Base-by-base conservation (phyloP, 2,329 filamentous ascomycete species). In the Emmonsiellopsis sp. region DNA sequence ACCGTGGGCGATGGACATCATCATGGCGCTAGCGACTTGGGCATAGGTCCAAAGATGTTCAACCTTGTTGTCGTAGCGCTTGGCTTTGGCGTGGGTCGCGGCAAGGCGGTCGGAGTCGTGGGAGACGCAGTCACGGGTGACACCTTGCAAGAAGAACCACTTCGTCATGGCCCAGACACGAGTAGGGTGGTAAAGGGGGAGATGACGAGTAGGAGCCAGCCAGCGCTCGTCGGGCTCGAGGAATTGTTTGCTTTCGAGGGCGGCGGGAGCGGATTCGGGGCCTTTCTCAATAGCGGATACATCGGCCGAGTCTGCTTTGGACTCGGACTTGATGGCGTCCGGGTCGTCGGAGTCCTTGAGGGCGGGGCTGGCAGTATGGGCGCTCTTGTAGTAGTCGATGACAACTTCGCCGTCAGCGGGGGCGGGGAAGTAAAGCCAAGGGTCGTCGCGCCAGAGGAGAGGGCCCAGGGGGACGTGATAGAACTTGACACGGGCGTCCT, bases 1-100 rank as follows among this genome's bases (percentile, higher is more conserved):
- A n/a, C 72, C 72, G 61, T 74, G 72, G 2, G 70, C 68, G 53
- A 74, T 71, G 17, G 69, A 72, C 63, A 71, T 67, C 58, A 71
- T 68, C 57, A 71, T 69, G 40, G 71, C 70, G 5, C 65, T 66
- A 50, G 65, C 62, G 9, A 74, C 68, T 59, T 74, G 71, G 45
- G 65, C 68, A 58, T 70, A 77, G 1, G 74, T 74, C 68, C 70
- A 76, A 49, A 74, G 63, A 61, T 77, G 73, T 60, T 77, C 75
- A 11, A 75, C 72, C 4, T 69, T 66, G 55, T 71, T 71, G 58
- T 76, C 74, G 56, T 76, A 77, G 5, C 64, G 63, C 37, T 68
- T 65, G 7, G 74, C 74, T n/a, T 66, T 65, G 36, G 70, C 62
- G 58, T 74, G 72, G 48, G 68, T 70, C 50, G 61, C 66, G 49